Conservation (phyloP, 805 yeast species). For the Komagataella ulmi region DNA sequence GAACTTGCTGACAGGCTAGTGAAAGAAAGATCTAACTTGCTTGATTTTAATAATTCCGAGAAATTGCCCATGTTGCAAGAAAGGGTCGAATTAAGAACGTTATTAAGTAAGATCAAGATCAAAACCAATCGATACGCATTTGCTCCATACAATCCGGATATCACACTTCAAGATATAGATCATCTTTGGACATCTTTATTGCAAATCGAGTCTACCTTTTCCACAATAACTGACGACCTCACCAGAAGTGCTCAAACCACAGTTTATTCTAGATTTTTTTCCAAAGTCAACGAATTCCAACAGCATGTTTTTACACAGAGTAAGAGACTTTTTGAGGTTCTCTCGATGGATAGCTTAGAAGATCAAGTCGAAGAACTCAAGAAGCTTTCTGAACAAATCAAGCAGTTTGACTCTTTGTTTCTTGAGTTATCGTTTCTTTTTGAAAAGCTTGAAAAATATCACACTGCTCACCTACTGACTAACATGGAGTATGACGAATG, state of each 20-base stretch:
- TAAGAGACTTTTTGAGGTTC: background rate
- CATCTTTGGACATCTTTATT: background rate
- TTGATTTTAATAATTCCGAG: background rate
- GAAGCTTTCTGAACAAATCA: constrained; percentile 19
- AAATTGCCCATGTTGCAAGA: background rate
- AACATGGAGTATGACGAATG: constrained; percentile 25
- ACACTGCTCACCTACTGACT: constrained; percentile 12
- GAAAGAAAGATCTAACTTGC: background rate
- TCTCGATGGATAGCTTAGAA: constrained; percentile 20
- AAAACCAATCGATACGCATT: background rate
- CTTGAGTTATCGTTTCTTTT: constrained; percentile 8
- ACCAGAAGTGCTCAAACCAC: background rate
- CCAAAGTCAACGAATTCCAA: background rate
- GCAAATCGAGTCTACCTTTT: background rate
- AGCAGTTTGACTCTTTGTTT: constrained; percentile 17
- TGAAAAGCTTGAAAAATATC: constrained; percentile 5
- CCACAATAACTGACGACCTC: background rate
- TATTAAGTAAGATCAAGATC: no score
- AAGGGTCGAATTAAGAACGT: background rate
- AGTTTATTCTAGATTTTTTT: background rate
- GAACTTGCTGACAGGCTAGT: background rate
- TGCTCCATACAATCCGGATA: background rate
- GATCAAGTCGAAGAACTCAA: constrained; percentile 22
- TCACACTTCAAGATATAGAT: background rate
- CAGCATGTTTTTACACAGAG: background rate